Percentiles rank a stretch among this genome's conserved stretches.
phyloP scores from a whole-genome alignment of 2,329 filamentous ascomycete species.

The Rutstroemia sp. region DNA sequence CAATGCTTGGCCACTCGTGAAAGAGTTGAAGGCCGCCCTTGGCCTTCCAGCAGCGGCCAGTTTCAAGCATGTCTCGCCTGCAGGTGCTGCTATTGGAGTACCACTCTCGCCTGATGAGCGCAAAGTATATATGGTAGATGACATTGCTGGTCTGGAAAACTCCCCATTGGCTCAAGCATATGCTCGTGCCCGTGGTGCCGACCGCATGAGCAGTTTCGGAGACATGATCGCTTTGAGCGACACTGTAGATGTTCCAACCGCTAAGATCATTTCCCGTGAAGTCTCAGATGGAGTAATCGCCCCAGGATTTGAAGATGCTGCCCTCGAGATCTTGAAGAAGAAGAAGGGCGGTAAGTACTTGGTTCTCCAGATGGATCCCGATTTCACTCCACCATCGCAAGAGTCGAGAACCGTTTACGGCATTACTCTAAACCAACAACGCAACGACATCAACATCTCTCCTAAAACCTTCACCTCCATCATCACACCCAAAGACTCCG shows the following conservation, averaged over 20 bases:
- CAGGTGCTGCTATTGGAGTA: slow-evolving; percentile 88
- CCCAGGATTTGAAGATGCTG: slow-evolving; percentile 75
- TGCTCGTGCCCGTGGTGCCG: slow-evolving; percentile 86
- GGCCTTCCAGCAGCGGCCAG: slow-evolving; percentile 86
- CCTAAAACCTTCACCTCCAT: slow-evolving; percentile 80
- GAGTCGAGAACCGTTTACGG: slow-evolving; percentile 89
- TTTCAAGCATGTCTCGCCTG: slow-evolving; percentile 98
- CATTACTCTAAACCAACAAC: slow-evolving; percentile 78
- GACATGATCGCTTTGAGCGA: slow-evolving; percentile 93
- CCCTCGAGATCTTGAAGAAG: slow-evolving; percentile 86
- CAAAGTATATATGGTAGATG: slow-evolving; percentile 97
- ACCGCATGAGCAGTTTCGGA: slow-evolving; percentile 98
- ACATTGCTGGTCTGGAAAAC: slow-evolving; percentile 80
- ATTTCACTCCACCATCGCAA: slow-evolving; percentile 65
- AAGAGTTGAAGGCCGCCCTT: slow-evolving; percentile 87
- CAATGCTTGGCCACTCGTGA: slow-evolving; percentile 94
- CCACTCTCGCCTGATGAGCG: slow-evolving; percentile 81
- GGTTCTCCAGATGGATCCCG: slow-evolving; percentile 86
- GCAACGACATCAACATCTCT: slow-evolving; percentile 83
- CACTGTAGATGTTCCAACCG: slow-evolving; percentile 83
- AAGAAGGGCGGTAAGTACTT: slow-evolving; percentile 99
- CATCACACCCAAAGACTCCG: slow-evolving; percentile 75
- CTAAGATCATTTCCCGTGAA: slow-evolving; percentile 96
- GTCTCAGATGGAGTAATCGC: slow-evolving; percentile 97
- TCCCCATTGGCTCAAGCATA: slow-evolving; percentile 90